Evolutionary conservation across 2,329 filamentous ascomycete species (phyloP).

Genomic region (Helotiales sp.): DNA sequence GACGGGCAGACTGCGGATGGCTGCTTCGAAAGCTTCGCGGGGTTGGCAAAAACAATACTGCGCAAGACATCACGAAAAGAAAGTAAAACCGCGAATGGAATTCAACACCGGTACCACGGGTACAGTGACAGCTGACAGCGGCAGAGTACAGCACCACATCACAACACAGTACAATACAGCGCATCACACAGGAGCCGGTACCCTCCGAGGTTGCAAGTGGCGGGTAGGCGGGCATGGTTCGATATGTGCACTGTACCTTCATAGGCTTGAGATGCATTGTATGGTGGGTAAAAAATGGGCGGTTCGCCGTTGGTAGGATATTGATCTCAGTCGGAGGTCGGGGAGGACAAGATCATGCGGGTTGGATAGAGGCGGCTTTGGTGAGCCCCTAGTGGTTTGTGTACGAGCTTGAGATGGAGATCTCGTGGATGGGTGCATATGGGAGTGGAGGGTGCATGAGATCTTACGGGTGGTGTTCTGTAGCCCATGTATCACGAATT

Average conservation of each 20-base stretch:
- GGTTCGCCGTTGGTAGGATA: background rate
- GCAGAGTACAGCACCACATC: background rate
- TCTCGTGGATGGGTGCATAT: too few species aligned
- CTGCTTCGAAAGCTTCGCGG: background rate
- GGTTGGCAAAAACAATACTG: background rate
- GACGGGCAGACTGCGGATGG: background rate
- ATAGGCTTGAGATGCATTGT: too few species aligned
- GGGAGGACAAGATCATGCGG: background rate
- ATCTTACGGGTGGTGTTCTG: background rate
- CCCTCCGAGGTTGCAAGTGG: background rate
- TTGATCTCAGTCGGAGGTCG: background rate
- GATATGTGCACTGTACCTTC: too few species aligned
- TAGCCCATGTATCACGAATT: too few species aligned
- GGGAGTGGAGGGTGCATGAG: too few species aligned
- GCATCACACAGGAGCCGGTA: background rate
- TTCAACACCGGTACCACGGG: too few species aligned
- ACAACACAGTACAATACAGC: background rate
- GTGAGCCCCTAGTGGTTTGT: too few species aligned
- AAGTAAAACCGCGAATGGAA: too few species aligned
- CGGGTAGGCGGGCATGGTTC: background rate
- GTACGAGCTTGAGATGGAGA: too few species aligned
- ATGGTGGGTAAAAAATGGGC: too few species aligned
- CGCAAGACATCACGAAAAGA: background rate
- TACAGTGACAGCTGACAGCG: background rate
- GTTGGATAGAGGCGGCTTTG: background rate